phyloP scores from a whole-genome alignment of 306 rosid genomes.

The Vicia faba region DNA sequence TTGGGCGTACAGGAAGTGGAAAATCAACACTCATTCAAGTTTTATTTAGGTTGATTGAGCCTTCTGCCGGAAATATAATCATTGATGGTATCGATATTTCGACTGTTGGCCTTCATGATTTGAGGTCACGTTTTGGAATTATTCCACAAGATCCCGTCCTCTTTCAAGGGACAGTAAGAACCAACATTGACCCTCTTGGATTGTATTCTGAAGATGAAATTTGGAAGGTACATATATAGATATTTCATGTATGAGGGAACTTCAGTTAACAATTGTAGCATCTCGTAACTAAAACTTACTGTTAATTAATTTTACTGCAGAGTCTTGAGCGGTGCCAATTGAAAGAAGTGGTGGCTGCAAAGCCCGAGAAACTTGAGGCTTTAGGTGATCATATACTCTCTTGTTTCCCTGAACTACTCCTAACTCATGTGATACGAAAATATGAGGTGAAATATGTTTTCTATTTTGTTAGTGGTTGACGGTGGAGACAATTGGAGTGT shows the following conservation, averaged over 20 bases:
- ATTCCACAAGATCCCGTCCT: constrained; percentile 96
- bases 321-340: constrained; percentile 87
- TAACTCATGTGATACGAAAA: too few relatives aligned
- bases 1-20: constrained; percentile 91
- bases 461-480: constrained; percentile 56
- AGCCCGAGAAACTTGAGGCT: constrained; percentile 76
- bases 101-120: constrained; percentile 76
- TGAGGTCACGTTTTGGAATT: constrained; percentile 83
- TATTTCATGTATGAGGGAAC: not conserved
- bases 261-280: not conserved
- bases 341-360: constrained; percentile 76
- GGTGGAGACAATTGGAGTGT: constrained; percentile 96
- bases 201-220: constrained; percentile 75
- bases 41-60: constrained; percentile 85
- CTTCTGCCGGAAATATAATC: constrained; percentile 68
- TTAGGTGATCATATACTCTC: too few relatives aligned
- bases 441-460: constrained; percentile 51
- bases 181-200: constrained; percentile 75
- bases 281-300: constrained; percentile 11
- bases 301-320: constrained; percentile 43
- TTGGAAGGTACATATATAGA: constrained; percentile 65
- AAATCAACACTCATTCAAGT: constrained; percentile 89
- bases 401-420: too few relatives aligned
- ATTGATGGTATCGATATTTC: constrained; percentile 69
- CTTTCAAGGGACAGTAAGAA: constrained; percentile 83